Evolutionary conservation across 768 basidiomycete genomes (phyloP).

Genomic region (Amanita thiersii): DNA sequence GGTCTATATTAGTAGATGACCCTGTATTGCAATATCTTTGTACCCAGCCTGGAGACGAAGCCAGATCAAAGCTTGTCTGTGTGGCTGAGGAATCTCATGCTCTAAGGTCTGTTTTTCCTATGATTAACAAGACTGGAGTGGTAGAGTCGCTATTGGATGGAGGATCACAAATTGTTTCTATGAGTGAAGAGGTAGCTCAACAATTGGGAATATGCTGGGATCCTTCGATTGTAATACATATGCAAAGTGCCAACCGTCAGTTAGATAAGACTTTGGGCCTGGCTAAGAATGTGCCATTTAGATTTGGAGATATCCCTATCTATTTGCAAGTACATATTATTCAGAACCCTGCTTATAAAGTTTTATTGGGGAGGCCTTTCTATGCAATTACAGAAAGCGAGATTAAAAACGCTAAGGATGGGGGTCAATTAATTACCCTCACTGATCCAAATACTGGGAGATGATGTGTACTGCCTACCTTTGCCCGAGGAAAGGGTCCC

Average conservation of each 20-base stretch:
- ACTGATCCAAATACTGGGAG: constrained; percentile 17
- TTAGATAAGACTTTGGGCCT: constrained; percentile 17
- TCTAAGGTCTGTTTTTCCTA: constrained; percentile 6
- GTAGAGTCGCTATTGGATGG: constrained; percentile 17
- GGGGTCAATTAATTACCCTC: constrained; percentile 1
- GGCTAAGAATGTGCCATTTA: constrained; percentile 15
- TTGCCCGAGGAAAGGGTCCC: neutral
- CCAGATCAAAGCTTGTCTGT: neutral
- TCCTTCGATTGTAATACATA: constrained; percentile 14
- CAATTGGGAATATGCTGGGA: constrained; percentile 11
- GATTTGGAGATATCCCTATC: neutral
- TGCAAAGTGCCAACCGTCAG: constrained; percentile 19
- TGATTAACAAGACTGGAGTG: constrained; percentile 11
- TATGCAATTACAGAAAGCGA: neutral
- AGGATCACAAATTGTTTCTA: constrained; percentile 21
- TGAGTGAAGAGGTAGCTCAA: constrained; percentile 12
- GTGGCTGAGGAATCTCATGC: constrained; percentile 8
- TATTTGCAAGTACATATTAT: constrained; percentile 10
- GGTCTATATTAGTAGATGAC: neutral
- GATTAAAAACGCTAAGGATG: neutral
- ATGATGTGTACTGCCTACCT: constrained; percentile 8
- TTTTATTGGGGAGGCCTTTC: constrained; percentile 9
- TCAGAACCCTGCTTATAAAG: constrained; percentile 11
- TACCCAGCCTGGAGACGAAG: neutral
- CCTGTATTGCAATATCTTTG: constrained; percentile 6